Base-by-base conservation (phyloP, 2,329 filamentous ascomycete species). In the Trichophaea hybrida region DNA sequence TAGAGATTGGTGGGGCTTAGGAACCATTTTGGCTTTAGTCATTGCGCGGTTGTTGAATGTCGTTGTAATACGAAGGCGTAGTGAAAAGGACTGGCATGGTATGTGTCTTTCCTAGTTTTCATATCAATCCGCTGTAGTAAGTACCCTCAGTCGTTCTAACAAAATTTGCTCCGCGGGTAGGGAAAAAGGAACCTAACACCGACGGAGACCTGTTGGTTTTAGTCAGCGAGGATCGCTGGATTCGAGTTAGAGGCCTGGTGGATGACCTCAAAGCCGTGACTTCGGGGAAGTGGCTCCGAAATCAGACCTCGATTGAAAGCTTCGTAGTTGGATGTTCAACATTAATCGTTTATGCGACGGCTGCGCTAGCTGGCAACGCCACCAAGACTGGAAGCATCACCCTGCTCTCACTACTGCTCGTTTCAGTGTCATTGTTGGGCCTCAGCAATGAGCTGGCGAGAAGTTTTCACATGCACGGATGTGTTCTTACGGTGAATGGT, bases 211-310 rank as follows among this genome's bases (percentile, higher is more conserved):
- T 82, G 55, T 70, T 77, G 2, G 71, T 83, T 31, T 74, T 80
- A 33, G 72, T 83, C 3, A 76, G 75, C 17, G 72, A 75, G 31
- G 77, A 77, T 46, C 73, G 76, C 0, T 75, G 74, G 65, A 74
- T 83, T 1, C 71, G 77, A 10, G 73, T 84, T 46, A 74, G 75
- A 33, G 82, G 81, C 4, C 68, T 73, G 3, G 73, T 77, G 6
- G 73, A 77, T 35, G 81, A 83, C 67, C 72, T 84, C 5, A 79
- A 79, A 59, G 80, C 80, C 34, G 74, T 83, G 44, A 83, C 80
- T 0, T 76, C 77, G 2, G 76, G 78, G 2, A 67, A 74, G 33
- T 84, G 80, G 80, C 69, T 84, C 50, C 73, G 75, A 8, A 71
- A 75, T 43, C 75, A 77, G 68, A 79, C 76, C 0, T 70, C 73